A percentile compares a stretch with the other conserved stretches of the same genome.
These are phyloP conservation scores for Chrysosporium keratinophilum DNA, from an alignment of 2,329 filamentous ascomycete species.

Conservation along the genomic window DNA sequence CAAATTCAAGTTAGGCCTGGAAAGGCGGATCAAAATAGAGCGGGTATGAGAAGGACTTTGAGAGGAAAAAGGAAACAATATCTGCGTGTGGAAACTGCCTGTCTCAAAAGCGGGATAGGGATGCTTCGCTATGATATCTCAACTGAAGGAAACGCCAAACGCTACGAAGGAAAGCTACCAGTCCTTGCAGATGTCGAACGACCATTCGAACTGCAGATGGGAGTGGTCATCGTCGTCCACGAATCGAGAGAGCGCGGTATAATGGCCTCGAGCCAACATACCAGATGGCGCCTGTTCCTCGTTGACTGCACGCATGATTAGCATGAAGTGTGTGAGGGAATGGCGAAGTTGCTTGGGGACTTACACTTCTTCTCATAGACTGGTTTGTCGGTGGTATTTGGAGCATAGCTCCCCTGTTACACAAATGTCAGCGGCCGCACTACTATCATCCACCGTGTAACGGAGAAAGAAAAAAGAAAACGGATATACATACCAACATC, in stretches of 20 bases:
- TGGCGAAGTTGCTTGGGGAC: slow-evolving; percentile 27
- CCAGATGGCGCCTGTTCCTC: slow-evolving; percentile 85
- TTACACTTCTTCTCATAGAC: slow-evolving; percentile 86
- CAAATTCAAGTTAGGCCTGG: not conserved
- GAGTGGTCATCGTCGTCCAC: slow-evolving; percentile 88
- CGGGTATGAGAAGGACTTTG: not conserved
- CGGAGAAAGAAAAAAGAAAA: too few relatives aligned
- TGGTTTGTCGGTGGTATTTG: slow-evolving; percentile 78
- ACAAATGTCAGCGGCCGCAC: not conserved
- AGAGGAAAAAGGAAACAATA: not conserved
- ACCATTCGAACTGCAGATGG: slow-evolving; percentile 90
- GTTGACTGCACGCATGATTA: slow-evolving; percentile 52
- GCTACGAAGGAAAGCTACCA: slow-evolving; percentile 45
- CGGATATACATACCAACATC: slow-evolving; percentile 70
- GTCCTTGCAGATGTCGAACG: slow-evolving; percentile 92
- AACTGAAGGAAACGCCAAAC: slow-evolving; percentile 1
- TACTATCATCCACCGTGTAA: not conserved
- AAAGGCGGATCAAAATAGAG: not conserved
- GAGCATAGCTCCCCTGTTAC: slow-evolving; percentile 73
- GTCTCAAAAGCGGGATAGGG: not conserved
- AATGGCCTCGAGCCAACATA: slow-evolving; percentile 81
- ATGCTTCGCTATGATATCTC: slow-evolving; percentile 6
- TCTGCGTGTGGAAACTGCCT: not conserved
- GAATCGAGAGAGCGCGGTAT: slow-evolving; percentile 81
- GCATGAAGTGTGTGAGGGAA: not conserved